Evolutionary conservation across 2,329 filamentous ascomycete species (phyloP).

Genomic region (Colletotrichum cordylinicola): DNA sequence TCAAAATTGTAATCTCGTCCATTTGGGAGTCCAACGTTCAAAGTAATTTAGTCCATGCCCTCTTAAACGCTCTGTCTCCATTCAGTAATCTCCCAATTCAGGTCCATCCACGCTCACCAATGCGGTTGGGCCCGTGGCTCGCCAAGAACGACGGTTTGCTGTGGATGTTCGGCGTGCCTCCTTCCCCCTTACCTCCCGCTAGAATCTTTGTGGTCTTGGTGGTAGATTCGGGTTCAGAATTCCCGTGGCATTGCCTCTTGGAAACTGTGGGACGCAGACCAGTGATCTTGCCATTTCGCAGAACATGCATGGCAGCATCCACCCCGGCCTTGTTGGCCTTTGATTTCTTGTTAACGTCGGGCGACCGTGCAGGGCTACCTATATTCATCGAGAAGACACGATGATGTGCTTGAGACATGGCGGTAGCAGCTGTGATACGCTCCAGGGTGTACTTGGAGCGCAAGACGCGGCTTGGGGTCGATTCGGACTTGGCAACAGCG

Average conservation of each 20-base stretch:
- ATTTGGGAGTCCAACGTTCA: too few relatives aligned
- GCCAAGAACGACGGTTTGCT: not conserved
- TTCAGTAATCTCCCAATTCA: not conserved
- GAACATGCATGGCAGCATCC: not conserved
- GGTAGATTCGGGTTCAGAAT: not conserved
- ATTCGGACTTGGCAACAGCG: not conserved
- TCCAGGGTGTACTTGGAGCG: not conserved
- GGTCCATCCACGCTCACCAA: not conserved
- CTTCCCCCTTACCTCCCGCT: not conserved
- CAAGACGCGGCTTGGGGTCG: not conserved
- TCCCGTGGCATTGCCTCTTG: not conserved
- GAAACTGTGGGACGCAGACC: not conserved
- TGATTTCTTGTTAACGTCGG: not conserved
- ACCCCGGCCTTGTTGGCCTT: not conserved
- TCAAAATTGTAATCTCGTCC: too few relatives aligned
- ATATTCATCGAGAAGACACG: not conserved
- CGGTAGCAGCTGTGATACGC: not conserved
- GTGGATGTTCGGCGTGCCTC: not conserved
- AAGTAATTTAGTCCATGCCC: not conserved
- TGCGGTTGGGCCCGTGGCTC: not conserved
- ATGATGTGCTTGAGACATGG: not conserved
- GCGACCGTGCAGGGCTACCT: not conserved
- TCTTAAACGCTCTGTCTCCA: not conserved
- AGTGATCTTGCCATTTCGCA: not conserved
- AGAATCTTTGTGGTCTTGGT: not conserved